Percentiles rank a stretch among this genome's conserved stretches.
phyloP scores from a whole-genome alignment of 192 early-diverging fungal species.

The Geranomyces michiganensis region DNA sequence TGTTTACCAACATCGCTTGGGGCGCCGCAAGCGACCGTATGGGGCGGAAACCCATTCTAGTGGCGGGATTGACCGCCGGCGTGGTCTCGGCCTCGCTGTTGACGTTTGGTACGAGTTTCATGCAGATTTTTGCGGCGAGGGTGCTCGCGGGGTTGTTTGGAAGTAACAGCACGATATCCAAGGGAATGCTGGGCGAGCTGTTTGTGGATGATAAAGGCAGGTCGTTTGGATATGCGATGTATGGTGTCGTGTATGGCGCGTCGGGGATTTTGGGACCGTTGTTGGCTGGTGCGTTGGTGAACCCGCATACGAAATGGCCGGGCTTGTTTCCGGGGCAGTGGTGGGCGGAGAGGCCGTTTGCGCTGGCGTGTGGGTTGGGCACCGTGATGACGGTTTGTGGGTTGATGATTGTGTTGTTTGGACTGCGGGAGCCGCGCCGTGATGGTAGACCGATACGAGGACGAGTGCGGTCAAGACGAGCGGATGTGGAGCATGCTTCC shows the following conservation, averaged over 20 bases:
- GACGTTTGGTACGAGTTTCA: slow-evolving; percentile 33
- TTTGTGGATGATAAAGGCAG: slow-evolving; percentile 29
- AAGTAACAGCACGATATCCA: slow-evolving; percentile 49
- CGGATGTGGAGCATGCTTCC: not conserved
- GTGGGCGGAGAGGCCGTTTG: slow-evolving; percentile 31
- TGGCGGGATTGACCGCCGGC: slow-evolving; percentile 17
- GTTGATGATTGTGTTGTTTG: not conserved
- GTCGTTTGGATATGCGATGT: slow-evolving; percentile 51
- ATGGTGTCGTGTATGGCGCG: slow-evolving; percentile 49
- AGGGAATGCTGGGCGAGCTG: slow-evolving; percentile 53
- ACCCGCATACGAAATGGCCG: slow-evolving; percentile 9
- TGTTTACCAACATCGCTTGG: slow-evolving; percentile 56
- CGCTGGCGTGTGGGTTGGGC: slow-evolving; percentile 25
- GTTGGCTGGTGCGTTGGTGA: slow-evolving; percentile 37
- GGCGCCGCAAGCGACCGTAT: slow-evolving; percentile 44
- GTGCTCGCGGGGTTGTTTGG: slow-evolving; percentile 54
- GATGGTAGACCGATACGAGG: not conserved
- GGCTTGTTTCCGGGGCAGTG: slow-evolving; percentile 9
- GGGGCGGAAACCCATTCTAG: slow-evolving; percentile 38
- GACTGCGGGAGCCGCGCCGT: slow-evolving; percentile 8
- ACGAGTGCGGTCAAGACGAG: not conserved
- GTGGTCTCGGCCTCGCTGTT: slow-evolving; percentile 22
- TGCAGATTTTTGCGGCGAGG: slow-evolving; percentile 33
- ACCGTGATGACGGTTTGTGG: slow-evolving; percentile 18
- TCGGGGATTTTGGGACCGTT: slow-evolving; percentile 50